Percentiles rank a stretch among this genome's conserved stretches.
These are phyloP conservation scores for Saccharomycopsis babjevae DNA, from an alignment of 805 yeast genomes.

Conservation along the genomic window DNA sequence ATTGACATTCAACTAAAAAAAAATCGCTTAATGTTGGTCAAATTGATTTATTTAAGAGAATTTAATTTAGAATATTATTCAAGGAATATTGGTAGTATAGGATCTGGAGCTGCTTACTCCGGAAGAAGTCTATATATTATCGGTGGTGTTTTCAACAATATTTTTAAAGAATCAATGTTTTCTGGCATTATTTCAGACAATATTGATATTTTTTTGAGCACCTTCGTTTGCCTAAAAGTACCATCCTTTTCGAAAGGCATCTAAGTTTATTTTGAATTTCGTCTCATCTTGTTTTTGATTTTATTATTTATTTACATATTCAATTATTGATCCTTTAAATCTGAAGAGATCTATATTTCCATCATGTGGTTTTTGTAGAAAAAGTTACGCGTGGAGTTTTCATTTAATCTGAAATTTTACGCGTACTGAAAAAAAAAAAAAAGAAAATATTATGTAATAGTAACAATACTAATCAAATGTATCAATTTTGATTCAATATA, in stretches of 20 bases:
- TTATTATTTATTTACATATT: too few species aligned
- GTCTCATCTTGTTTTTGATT: background rate
- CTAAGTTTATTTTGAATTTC: background rate
- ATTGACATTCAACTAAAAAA: background rate
- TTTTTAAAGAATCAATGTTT: background rate
- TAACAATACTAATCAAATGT: background rate
- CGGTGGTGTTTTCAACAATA: slow-evolving; percentile 6
- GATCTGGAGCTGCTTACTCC: background rate
- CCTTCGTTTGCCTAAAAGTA: background rate
- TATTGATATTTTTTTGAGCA: background rate
- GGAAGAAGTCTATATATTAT: background rate
- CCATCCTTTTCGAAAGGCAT: background rate
- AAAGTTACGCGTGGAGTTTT: background rate
- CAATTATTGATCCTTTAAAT: too few species aligned
- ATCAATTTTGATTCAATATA: background rate
- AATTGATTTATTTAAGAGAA: background rate
- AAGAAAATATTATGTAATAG: background rate
- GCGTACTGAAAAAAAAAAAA: background rate
- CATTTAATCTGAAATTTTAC: background rate
- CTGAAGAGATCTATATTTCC: too few species aligned
- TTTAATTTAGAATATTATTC: background rate
- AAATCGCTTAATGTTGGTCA: background rate
- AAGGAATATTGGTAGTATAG: background rate
- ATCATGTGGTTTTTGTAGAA: too few species aligned
- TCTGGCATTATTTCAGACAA: background rate